Evolutionary conservation across 1,284 basidiomycete species (phyloP).

Genomic region (Coriolopsis trogii): DNA sequence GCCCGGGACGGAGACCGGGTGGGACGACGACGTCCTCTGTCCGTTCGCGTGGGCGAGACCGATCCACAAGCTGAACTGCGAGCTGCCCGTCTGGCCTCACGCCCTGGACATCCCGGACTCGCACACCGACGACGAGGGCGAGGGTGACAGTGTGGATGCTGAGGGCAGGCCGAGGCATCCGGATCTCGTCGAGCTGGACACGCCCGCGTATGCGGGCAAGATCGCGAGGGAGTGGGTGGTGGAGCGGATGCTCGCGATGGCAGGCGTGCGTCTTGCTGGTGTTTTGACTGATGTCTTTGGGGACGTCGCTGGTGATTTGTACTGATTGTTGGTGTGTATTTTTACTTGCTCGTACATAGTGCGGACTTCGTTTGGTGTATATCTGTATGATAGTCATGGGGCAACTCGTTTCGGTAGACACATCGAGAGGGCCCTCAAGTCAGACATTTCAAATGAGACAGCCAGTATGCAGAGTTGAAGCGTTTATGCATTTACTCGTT

Average conservation of each 20-base stretch:
- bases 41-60: constrained; percentile 77
- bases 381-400: background rate
- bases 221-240: constrained; percentile 72
- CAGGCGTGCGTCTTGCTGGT: constrained; percentile 80
- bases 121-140: constrained; percentile 10
- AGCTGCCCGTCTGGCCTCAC: constrained; percentile 68
- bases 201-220: constrained; percentile 75
- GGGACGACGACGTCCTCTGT: constrained; percentile 69
- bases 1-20: constrained; percentile 16
- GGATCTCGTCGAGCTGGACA: constrained; percentile 77
- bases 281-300: constrained; percentile 78
- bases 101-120: constrained; percentile 51
- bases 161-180: constrained; percentile 29
- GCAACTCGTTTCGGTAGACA: no score
- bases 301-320: constrained; percentile 18
- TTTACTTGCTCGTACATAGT: no score
- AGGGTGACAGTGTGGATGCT: constrained; percentile 10
- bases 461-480: no score
- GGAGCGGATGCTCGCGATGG: constrained; percentile 83
- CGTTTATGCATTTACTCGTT: no score
- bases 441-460: no score
- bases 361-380: no score
- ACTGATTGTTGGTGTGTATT: no score
- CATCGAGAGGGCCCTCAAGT: no score
- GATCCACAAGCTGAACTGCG: constrained; percentile 77